Conservation (phyloP, 177 flowering plant genomes). For the Tripterygium wilfordii region DNA sequence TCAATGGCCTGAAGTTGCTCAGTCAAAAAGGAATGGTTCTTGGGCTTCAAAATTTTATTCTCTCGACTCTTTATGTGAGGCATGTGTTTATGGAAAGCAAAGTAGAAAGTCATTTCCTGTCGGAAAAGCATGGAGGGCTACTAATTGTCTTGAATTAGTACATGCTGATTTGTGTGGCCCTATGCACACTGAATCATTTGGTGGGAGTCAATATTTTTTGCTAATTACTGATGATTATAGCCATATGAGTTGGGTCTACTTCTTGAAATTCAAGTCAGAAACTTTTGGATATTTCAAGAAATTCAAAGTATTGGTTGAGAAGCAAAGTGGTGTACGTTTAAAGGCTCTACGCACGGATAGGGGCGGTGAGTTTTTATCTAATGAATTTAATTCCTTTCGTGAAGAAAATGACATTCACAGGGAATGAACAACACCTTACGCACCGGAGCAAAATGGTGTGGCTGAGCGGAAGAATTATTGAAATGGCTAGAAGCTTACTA, state of each 20-base stretch:
- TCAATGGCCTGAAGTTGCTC: too few species aligned
- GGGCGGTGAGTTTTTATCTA: too few species aligned
- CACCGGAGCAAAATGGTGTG: too few species aligned
- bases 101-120: conserved; percentile 1
- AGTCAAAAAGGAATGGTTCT: too few species aligned
- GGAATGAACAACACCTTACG: too few species aligned
- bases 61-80: too few species aligned
- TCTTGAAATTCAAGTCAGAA: neutral
- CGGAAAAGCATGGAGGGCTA: neutral
- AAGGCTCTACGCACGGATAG: conserved; percentile 1
- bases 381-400: neutral
- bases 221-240: conserved; percentile 3
- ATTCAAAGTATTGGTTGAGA: neutral
- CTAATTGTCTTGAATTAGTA: neutral
- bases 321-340: neutral
- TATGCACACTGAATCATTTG: conserved; percentile 3
- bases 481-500: too few species aligned
- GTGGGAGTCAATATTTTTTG: neutral
- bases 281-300: conserved; percentile 1
- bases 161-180: conserved; percentile 10
- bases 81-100: conserved; percentile 4
- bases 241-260: too few species aligned
- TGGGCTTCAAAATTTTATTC: too few species aligned
- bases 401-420: neutral
- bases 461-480: too few species aligned